Conservation (phyloP, 495 filamentous ascomycete genomes). For the Penicilliopsis zonata region DNA sequence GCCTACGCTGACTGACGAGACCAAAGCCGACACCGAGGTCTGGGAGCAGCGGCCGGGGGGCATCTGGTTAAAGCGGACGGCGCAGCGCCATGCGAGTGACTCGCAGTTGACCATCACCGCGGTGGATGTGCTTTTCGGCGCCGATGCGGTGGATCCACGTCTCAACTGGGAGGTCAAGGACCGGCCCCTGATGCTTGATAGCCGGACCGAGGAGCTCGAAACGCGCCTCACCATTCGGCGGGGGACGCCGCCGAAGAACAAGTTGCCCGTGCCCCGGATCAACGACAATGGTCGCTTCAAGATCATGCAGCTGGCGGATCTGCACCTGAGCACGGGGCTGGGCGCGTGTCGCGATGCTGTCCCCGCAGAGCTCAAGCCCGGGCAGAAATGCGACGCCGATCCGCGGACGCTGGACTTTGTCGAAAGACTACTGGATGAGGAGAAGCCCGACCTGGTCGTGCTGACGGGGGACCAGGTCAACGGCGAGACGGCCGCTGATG, state of each 20-base stretch:
- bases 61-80: conserved; percentile 76
- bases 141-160: conserved; percentile 84
- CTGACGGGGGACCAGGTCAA: conserved; percentile 92
- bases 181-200: conserved; percentile 55
- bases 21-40: conserved; percentile 41
- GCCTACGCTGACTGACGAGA: conserved; percentile 47
- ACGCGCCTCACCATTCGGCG: conserved; percentile 65
- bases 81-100: conserved; percentile 66
- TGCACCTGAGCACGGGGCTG: conserved; percentile 83
- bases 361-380: conserved; percentile 50
- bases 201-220: conserved; percentile 44
- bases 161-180: conserved; percentile 68
- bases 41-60: conserved; percentile 79
- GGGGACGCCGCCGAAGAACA: conserved; percentile 44
- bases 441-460: conserved; percentile 85
- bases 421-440: conserved; percentile 66
- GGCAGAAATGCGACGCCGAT: conserved; percentile 80
- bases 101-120: conserved; percentile 67
- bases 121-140: conserved; percentile 84
- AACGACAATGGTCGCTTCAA: conserved; percentile 89
- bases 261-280: conserved; percentile 62
- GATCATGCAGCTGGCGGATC: conserved; percentile 86
- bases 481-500: conserved; percentile 81
- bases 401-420: conserved; percentile 86
- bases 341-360: conserved; percentile 75